These are phyloP conservation scores for Patellifolia procumbens DNA, from an alignment of 179 eudicot species.

Conservation along the genomic window DNA sequence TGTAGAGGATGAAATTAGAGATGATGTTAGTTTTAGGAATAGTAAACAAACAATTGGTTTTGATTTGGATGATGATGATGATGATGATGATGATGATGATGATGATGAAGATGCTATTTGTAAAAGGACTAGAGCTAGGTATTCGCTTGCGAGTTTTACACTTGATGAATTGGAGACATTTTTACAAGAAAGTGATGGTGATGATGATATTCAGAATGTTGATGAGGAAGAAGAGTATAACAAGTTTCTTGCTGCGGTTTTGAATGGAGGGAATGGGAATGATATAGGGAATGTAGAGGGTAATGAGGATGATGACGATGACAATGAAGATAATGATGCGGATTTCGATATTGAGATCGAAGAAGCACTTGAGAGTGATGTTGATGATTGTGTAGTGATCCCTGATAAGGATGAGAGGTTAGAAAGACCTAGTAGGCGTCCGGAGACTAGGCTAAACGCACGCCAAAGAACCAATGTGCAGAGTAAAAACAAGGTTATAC, in stretches of 20 bases:
- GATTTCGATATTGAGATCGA: slow-evolving; percentile 95
- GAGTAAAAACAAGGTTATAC: slow-evolving; percentile 36
- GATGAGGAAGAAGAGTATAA: slow-evolving; percentile 95
- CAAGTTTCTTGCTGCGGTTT: slow-evolving; percentile 93
- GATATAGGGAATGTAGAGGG: slow-evolving; percentile 46
- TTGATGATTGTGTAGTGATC: slow-evolving; percentile 45
- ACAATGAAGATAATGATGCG: slow-evolving; percentile 98
- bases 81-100: slow-evolving; percentile 60
- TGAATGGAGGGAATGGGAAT: slow-evolving; percentile 60
- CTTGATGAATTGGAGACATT: slow-evolving; percentile 97
- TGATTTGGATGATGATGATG: slow-evolving; percentile 66
- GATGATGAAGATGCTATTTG: slow-evolving; percentile 86
- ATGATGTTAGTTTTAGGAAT: slow-evolving; percentile 16
- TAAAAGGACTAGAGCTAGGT: slow-evolving; percentile 92
- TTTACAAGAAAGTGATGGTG: slow-evolving; percentile 97
- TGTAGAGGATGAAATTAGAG: slow-evolving; percentile 23
- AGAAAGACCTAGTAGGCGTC: slow-evolving; percentile 58
- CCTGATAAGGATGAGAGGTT: slow-evolving; percentile 34
- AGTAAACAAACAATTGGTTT: slow-evolving; percentile 26
- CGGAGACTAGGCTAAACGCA: slow-evolving; percentile 72
- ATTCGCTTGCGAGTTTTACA: slow-evolving; percentile 90
- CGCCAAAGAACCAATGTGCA: slow-evolving; percentile 40
- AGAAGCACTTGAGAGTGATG: slow-evolving; percentile 94
- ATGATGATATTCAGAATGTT: slow-evolving; percentile 82
- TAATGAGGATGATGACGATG: slow-evolving; percentile 65